Conservation (phyloP, 1,139 yeast species). For the Meyerozyma carpophila region DNA sequence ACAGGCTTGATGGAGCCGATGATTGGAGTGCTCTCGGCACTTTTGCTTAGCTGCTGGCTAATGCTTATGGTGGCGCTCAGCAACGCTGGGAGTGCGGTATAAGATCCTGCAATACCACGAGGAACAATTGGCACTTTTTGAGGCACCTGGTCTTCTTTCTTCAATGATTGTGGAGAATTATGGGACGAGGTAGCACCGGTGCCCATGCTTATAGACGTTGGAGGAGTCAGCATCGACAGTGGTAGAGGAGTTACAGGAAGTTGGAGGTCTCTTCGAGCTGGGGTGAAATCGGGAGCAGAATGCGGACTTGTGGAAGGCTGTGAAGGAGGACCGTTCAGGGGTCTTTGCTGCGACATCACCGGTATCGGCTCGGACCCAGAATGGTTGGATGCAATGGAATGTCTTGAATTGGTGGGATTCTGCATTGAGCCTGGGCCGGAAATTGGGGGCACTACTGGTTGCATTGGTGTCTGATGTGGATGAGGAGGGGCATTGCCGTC, state of each 20-base stretch:
- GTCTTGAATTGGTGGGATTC: neutral
- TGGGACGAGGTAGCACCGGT: conserved; percentile 11
- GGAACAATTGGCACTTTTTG: conserved; percentile 4
- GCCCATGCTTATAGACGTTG: conserved; percentile 8
- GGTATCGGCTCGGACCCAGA: neutral
- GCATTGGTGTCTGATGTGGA: conserved; percentile 1
- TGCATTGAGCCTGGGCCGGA: neutral
- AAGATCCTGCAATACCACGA: neutral
- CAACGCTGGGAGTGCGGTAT: conserved; percentile 4
- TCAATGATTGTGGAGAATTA: conserved; percentile 6
- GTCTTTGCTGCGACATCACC: neutral
- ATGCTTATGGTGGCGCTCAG: conserved; percentile 3
- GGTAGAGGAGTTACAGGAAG: conserved; percentile 3
- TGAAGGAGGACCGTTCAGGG: neutral
- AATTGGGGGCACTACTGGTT: neutral
- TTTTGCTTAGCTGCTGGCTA: conserved; percentile 7
- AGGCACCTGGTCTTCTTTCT: conserved; percentile 3
- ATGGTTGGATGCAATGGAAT: neutral
- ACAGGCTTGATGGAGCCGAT: neutral
- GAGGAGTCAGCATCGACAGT: conserved; percentile 3
- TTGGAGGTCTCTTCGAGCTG: conserved; percentile 6
- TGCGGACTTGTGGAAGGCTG: neutral
- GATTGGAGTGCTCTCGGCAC: conserved; percentile 7
- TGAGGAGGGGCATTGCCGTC: conserved; percentile 5
- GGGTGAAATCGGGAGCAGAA: neutral